Conservation (phyloP, 768 basidiomycete species). For the Rhodotorula diobovata region DNA sequence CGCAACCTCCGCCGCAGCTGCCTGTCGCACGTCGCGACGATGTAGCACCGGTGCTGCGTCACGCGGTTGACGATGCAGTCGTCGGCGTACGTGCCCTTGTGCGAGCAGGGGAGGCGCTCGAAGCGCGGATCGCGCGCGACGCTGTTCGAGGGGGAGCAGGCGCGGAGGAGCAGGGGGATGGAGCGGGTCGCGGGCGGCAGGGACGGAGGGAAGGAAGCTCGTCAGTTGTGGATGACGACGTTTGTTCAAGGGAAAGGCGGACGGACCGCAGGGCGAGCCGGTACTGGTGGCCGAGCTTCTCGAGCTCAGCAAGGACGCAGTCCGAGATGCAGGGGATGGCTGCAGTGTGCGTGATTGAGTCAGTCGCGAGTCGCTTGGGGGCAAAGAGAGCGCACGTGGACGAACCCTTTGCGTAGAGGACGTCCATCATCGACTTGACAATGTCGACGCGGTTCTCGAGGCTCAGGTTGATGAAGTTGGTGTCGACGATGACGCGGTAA, state of each 20-base stretch:
- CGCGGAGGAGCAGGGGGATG: not conserved
- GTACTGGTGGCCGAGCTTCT: constrained; percentile 93
- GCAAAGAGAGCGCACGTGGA: not conserved
- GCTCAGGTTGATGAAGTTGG: constrained; percentile 98
- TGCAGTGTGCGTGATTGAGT: constrained; percentile 44
- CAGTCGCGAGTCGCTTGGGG: not conserved
- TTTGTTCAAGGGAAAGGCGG: not conserved
- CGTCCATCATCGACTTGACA: constrained; percentile 99
- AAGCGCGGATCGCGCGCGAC: constrained; percentile 96
- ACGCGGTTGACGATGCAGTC: constrained; percentile 97
- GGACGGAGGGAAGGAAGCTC: constrained; percentile 5
- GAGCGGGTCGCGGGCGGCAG: not conserved
- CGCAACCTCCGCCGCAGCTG: constrained; percentile 87
- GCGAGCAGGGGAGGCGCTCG: constrained; percentile 85
- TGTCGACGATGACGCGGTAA: constrained; percentile 94
- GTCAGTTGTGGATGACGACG: not conserved
- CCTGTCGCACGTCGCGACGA: constrained; percentile 96
- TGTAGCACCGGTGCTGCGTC: constrained; percentile 88
- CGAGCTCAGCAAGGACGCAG: constrained; percentile 96
- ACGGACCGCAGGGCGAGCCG: constrained; percentile 85
- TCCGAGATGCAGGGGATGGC: constrained; percentile 99
- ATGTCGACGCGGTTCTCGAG: constrained; percentile 97
- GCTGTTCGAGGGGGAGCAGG: constrained; percentile 50
- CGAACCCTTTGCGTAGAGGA: constrained; percentile 92
- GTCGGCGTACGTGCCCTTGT: constrained; percentile 96